These are phyloP conservation scores for Mytilinidion resinicola DNA, from an alignment of 495 filamentous ascomycete species.

Conservation along the genomic window DNA sequence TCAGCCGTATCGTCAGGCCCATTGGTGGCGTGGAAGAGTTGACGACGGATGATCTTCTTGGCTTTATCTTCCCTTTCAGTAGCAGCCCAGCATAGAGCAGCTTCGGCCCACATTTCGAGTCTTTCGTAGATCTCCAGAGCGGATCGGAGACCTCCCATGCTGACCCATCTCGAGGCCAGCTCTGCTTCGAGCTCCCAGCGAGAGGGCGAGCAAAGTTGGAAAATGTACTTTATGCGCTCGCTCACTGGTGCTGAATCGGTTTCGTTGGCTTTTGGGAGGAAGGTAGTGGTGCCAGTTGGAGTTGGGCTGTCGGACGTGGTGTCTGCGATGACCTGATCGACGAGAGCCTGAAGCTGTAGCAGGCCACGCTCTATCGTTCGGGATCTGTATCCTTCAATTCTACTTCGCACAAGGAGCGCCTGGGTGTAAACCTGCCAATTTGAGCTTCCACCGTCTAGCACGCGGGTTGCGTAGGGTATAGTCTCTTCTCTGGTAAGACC, in stretches of 20 bases:
- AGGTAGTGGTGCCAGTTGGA: conserved; percentile 50
- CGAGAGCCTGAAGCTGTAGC: conserved; percentile 89
- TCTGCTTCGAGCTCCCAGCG: conserved; percentile 93
- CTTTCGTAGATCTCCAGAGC: conserved; percentile 95
- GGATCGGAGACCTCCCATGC: conserved; percentile 76
- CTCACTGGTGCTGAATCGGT: conserved; percentile 69
- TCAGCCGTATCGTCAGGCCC: conserved; percentile 44
- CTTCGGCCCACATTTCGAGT: conserved; percentile 91
- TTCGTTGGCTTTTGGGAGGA: conserved; percentile 71
- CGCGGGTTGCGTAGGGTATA: conserved; percentile 79
- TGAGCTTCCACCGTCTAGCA: conserved; percentile 78
- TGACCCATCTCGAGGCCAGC: conserved; percentile 83
- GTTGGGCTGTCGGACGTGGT: conserved; percentile 43
- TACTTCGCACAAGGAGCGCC: conserved; percentile 75
- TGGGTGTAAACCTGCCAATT: conserved; percentile 99
- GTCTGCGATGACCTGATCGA: conserved; percentile 91
- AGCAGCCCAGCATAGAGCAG: conserved; percentile 78
- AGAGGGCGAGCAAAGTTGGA: conserved; percentile 72
- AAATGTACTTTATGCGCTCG: conserved; percentile 75
- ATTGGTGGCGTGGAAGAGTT: conserved; percentile 62
- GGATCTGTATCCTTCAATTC: conserved; percentile 79
- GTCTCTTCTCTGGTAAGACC: conserved; percentile 89
- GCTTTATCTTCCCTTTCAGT: conserved; percentile 83
- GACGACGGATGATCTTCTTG: conserved; percentile 61
- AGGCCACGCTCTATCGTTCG: conserved; percentile 83